phyloP scores from a whole-genome alignment of 768 basidiomycete genomes.

The Russula olivacea region DNA sequence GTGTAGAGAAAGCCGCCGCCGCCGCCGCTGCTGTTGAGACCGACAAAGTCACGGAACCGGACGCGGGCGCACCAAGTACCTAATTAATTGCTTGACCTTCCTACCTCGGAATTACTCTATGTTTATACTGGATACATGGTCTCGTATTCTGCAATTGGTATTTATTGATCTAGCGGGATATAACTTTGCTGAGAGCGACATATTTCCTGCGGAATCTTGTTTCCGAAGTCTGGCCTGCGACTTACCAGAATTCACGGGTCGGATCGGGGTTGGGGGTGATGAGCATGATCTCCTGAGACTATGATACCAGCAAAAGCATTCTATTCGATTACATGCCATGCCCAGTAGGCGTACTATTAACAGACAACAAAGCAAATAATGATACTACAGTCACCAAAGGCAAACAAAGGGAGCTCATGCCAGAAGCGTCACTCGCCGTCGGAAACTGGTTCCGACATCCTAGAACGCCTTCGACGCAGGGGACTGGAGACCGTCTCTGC shows the following conservation, averaged over 20 bases:
- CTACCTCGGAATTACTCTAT: not conserved
- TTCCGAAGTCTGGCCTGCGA: not conserved
- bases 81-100: not conserved
- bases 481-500: constrained; percentile 7
- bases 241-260: not conserved
- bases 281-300: not conserved
- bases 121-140: not conserved
- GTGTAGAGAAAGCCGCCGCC: not conserved
- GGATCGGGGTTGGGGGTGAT: not conserved
- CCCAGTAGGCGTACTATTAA: not conserved
- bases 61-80: not conserved
- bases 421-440: constrained; percentile 11
- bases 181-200: not conserved
- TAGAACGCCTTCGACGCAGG: constrained; percentile 22
- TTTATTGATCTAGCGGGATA: not conserved
- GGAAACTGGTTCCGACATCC: constrained; percentile 13
- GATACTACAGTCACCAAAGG: not conserved
- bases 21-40: not conserved
- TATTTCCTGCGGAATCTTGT: not conserved
- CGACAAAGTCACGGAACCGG: not conserved
- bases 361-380: not conserved
- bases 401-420: not conserved
- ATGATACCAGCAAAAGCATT: not conserved
- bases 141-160: not conserved
- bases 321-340: not conserved